phyloP scores from a whole-genome alignment of 225 moss, liverwort and hornwort genomes.

The Pleurozium schreberi region DNA sequence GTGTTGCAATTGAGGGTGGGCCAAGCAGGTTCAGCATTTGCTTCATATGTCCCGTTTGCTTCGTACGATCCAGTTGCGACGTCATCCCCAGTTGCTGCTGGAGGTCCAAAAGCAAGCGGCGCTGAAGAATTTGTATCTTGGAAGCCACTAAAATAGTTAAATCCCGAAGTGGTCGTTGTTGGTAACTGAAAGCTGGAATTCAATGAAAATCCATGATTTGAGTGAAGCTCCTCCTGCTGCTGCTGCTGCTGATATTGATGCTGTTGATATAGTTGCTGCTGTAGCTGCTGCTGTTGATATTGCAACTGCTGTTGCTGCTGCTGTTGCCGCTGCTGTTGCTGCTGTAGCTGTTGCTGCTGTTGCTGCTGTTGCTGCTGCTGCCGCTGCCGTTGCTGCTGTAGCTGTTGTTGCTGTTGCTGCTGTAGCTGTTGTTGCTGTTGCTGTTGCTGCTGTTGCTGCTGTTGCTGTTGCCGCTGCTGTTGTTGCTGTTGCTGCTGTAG shows the following conservation, averaged over 20 bases:
- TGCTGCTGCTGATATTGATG: background rate
- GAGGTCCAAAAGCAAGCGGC: background rate
- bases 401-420: background rate
- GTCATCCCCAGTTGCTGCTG: background rate
- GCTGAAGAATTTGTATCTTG: background rate
- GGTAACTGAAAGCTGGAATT: background rate
- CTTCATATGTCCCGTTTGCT: background rate
- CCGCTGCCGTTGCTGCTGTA: background rate
- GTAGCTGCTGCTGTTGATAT: background rate
- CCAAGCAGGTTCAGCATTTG: background rate
- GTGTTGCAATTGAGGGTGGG: conserved; percentile 9
- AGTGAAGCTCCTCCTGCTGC: background rate
- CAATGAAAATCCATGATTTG: background rate
- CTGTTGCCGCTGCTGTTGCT: background rate
- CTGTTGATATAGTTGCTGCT: background rate
- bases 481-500: background rate
- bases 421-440: background rate
- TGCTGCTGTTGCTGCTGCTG: background rate
- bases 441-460: background rate
- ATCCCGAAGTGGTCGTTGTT: background rate
- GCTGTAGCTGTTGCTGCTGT: too few species aligned
- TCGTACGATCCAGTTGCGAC: background rate
- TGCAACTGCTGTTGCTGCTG: background rate
- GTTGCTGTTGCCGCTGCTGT: background rate
- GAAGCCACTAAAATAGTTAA: background rate